phyloP scores from a whole-genome alignment of 2,329 filamentous ascomycete species.

The Pseudogymnoascus sp. region DNA sequence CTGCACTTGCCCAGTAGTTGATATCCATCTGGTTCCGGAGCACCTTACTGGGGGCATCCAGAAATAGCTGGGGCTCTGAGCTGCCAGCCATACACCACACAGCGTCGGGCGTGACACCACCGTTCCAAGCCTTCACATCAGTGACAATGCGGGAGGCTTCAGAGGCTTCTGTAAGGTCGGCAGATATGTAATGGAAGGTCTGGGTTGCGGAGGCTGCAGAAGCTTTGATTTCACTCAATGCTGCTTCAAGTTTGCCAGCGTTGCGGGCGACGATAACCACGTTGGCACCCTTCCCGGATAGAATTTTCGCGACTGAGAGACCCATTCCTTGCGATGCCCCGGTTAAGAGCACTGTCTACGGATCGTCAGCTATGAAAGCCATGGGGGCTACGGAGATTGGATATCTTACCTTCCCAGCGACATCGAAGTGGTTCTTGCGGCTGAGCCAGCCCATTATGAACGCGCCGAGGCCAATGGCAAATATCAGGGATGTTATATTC shows the following conservation, averaged over 20 bases:
- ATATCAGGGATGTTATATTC: neutral
- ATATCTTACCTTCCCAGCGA: slow-evolving; percentile 14
- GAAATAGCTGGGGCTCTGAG: slow-evolving; percentile 66
- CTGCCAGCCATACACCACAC: slow-evolving; percentile 86
- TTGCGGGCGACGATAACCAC: slow-evolving; percentile 79
- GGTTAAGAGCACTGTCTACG: slow-evolving; percentile 77
- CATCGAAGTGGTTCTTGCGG: slow-evolving; percentile 16
- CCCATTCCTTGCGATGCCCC: slow-evolving; percentile 94
- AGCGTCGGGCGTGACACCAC: slow-evolving; percentile 64
- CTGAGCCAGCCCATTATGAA: slow-evolving; percentile 13
- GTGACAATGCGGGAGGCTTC: slow-evolving; percentile 64
- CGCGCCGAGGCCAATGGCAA: slow-evolving; percentile 10
- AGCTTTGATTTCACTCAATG: slow-evolving; percentile 58
- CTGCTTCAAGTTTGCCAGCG: slow-evolving; percentile 62
- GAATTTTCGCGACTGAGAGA: slow-evolving; percentile 60
- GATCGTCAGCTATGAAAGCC: slow-evolving; percentile 7
- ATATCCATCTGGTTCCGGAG: slow-evolving; percentile 79
- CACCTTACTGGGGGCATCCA: slow-evolving; percentile 60
- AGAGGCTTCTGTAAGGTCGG: slow-evolving; percentile 64
- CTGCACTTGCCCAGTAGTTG: slow-evolving; percentile 81
- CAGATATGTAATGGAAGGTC: slow-evolving; percentile 74
- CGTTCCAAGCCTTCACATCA: slow-evolving; percentile 73
- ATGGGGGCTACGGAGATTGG: neutral
- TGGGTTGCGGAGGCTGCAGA: slow-evolving; percentile 61
- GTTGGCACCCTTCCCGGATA: slow-evolving; percentile 78